A percentile compares a stretch with the other conserved stretches of the same genome.
Conservation (phyloP, 352 stramenopile species). For the Discostella stelligera region DNA sequence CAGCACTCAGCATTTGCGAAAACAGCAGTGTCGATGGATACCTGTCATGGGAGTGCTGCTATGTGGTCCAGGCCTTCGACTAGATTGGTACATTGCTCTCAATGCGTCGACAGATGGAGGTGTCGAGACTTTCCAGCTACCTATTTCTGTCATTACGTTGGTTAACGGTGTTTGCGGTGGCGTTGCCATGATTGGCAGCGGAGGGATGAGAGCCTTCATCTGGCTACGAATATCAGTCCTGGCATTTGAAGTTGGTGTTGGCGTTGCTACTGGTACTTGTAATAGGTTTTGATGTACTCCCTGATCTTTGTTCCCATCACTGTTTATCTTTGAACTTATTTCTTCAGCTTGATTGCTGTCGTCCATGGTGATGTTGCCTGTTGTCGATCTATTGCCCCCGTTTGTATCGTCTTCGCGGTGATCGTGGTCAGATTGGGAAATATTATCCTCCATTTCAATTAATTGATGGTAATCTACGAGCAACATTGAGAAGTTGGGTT, state of each 20-base stretch:
- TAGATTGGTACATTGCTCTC: conserved; percentile 33
- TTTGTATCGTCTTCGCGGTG: neutral
- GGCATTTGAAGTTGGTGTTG: conserved; percentile 1
- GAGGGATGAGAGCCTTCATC: conserved; percentile 8
- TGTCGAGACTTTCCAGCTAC: neutral
- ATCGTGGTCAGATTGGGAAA: neutral
- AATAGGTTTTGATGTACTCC: neutral
- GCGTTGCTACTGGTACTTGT: neutral
- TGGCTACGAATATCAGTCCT: neutral
- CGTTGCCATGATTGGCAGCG: conserved; percentile 1
- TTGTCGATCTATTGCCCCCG: neutral
- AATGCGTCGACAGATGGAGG: conserved; percentile 1
- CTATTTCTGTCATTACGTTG: neutral
- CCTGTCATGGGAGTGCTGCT: neutral
- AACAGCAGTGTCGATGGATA: conserved; percentile 4
- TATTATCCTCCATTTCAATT: neutral
- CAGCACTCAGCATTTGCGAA: neutral
- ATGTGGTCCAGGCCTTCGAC: conserved; percentile 15
- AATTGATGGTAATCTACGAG: neutral
- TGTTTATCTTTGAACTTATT: neutral
- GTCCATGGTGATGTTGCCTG: neutral
- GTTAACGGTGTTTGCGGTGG: neutral
- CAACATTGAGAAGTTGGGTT: too few relatives aligned
- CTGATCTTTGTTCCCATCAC: neutral
- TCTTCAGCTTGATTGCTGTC: neutral